Evolutionary conservation across 805 yeast genomes (phyloP).

Genomic region (Wickerhamomyces hampshirensis): DNA sequence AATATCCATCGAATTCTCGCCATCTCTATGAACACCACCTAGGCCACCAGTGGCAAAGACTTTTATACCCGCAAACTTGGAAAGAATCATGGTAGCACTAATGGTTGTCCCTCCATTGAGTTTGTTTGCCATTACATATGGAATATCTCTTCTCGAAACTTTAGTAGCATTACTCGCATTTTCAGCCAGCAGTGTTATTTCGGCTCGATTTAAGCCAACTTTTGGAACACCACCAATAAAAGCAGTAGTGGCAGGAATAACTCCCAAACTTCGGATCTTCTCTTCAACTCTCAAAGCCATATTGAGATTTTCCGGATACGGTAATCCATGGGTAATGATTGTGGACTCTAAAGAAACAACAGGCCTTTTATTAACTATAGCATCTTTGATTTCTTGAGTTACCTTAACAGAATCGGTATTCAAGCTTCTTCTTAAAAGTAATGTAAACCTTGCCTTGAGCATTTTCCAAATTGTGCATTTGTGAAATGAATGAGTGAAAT

Average conservation of each 20-base stretch:
- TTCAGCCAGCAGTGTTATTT: constrained; percentile 40
- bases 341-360: constrained; percentile 84
- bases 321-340: constrained; percentile 85
- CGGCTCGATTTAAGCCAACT: constrained; percentile 54
- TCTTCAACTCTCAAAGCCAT: constrained; percentile 71
- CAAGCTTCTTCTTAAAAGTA: no score
- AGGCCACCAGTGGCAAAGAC: constrained; percentile 93
- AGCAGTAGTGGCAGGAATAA: constrained; percentile 81
- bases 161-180: constrained; percentile 54
- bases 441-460: no score
- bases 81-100: constrained; percentile 81
- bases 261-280: constrained; percentile 56
- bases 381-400: constrained; percentile 53
- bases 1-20: constrained; percentile 69
- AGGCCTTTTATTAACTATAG: constrained; percentile 52
- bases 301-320: constrained; percentile 67
- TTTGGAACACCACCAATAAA: constrained; percentile 66
- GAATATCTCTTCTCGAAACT: constrained; percentile 77
- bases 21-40: constrained; percentile 87
- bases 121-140: constrained; percentile 57
- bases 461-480: no score
- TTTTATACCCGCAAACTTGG: constrained; percentile 68
- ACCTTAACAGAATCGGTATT: constrained; percentile 16
- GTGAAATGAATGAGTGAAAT: no score
- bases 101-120: constrained; percentile 87